A percentile compares a stretch with the other conserved stretches of the same genome.
Conservation (phyloP, 192 early-diverging fungal genomes). For the Podila epicladia region DNA sequence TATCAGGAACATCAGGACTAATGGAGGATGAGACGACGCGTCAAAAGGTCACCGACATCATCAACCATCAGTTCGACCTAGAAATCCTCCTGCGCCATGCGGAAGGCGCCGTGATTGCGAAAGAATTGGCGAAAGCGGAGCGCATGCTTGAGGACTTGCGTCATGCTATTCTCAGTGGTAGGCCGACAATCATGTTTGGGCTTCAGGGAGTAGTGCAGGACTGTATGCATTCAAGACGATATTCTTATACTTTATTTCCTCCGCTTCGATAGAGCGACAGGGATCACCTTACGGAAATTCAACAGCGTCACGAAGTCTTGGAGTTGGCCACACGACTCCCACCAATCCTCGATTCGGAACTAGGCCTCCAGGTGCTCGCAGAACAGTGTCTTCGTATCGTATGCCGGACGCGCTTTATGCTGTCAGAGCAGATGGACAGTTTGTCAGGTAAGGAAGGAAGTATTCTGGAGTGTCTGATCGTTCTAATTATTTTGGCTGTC, state of each 20-base stretch:
- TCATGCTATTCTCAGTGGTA: constrained; percentile 65
- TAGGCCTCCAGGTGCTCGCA: constrained; percentile 19
- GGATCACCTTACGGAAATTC: constrained; percentile 56
- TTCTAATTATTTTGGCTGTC: neutral
- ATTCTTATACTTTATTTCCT: neutral
- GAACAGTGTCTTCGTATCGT: constrained; percentile 31
- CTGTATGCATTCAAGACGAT: neutral
- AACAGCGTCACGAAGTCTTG: constrained; percentile 16
- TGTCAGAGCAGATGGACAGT: constrained; percentile 46
- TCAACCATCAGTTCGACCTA: constrained; percentile 81
- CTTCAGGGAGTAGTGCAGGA: neutral
- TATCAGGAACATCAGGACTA: neutral
- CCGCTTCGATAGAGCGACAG: constrained; percentile 42
- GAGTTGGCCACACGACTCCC: neutral
- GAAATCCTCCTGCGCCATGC: constrained; percentile 78
- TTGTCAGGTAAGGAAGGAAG: constrained; percentile 25
- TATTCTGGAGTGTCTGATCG: neutral
- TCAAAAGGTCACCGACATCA: constrained; percentile 61
- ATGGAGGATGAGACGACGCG: constrained; percentile 43
- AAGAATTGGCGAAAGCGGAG: constrained; percentile 70
- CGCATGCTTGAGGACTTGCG: constrained; percentile 64
- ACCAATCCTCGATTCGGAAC: neutral
- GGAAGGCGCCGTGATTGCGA: constrained; percentile 69
- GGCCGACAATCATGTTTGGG: neutral
- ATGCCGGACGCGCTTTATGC: constrained; percentile 42